Evolutionary conservation across 192 early-diverging fungal genomes (phyloP), one percentile per base, ranked within the genome.

Genomic region (Backusella liffmaniae): DNA sequence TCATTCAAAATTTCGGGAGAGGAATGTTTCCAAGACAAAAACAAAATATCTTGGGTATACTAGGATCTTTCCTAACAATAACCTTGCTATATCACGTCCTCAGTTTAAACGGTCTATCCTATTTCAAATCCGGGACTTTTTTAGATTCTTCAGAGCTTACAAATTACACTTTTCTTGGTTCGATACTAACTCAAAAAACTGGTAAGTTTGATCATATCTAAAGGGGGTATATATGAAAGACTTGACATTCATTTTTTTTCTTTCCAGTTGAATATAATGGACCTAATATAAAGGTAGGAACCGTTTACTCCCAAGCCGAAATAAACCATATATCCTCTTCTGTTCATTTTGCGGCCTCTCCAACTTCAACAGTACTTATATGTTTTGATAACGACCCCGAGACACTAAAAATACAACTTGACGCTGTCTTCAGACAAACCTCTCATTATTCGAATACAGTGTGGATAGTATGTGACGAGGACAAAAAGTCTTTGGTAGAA

Each of bases 1-100:
- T 67, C 66, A 32, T 36, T 67, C 16, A 37, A 32, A 32, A 66
- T 12, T 18, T 67, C 7, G 35, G n/a, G 36, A 69, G 37, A 69
- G 23, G 37, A 21, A 69, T 69, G 67, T 41, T 69, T 69, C 67
- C 67, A 41, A 69, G 37, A 69, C 35, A 41, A 69, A 69, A 69
- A 37, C 37, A 35, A 9, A 41, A 35, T 69, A 21, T 69, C 16
- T 23, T 69, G 37, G 67, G 32, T 39, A 21, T 37, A 23, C 67
- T 69, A 9, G 67, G 67, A 13, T 36, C 37, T 9, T 39, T 69
- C 5, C 8, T 69, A 21, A 41, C 67, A 23, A 23, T 69, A 37
- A 10, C 21, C 8, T 69, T 69, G 36, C 12, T 69, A 37, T 69
- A 69, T 21, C 67, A 69, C 39, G 34, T 69, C 21, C 21, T 69